phyloP scores from a whole-genome alignment of 768 basidiomycete genomes.

The Leccinum disarticulatum region DNA sequence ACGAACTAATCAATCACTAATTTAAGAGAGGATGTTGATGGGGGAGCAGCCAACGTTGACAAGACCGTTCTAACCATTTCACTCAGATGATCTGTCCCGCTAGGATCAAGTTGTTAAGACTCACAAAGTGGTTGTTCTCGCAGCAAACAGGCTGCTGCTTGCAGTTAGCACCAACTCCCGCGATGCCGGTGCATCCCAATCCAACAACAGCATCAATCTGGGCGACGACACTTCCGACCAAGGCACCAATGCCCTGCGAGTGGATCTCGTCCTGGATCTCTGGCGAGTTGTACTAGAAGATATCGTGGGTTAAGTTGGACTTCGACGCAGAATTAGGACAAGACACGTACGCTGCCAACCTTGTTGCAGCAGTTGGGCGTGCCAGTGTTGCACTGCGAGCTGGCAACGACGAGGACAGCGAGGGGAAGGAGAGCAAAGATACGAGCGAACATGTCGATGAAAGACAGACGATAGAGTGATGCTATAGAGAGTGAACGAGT shows the following conservation, averaged over 20 bases:
- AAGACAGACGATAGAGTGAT: neutral
- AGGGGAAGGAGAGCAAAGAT: neutral
- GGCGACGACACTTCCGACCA: neutral
- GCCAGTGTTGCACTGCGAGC: neutral
- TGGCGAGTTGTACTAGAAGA: neutral
- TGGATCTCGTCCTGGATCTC: neutral
- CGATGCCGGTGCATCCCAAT: neutral
- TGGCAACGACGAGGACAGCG: conserved; percentile 6
- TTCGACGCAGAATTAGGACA: too few species aligned
- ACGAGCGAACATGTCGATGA: conserved; percentile 14
- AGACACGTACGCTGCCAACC: neutral
- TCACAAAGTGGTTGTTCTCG: neutral
- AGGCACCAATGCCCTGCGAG: neutral
- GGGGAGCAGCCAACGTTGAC: too few species aligned
- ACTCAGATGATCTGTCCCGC: too few species aligned
- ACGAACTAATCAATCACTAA: too few species aligned
- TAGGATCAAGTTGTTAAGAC: too few species aligned
- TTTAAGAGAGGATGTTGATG: too few species aligned
- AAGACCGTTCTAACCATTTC: too few species aligned
- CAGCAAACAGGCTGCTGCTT: neutral
- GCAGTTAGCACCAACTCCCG: neutral
- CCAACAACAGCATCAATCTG: neutral
- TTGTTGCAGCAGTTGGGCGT: neutral
- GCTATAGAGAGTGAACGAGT: neutral
- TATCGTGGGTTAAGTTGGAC: too few species aligned